Base-by-base conservation (phyloP, 164 flowering plant species). In the grape (Vitis vinifera) region DNA sequence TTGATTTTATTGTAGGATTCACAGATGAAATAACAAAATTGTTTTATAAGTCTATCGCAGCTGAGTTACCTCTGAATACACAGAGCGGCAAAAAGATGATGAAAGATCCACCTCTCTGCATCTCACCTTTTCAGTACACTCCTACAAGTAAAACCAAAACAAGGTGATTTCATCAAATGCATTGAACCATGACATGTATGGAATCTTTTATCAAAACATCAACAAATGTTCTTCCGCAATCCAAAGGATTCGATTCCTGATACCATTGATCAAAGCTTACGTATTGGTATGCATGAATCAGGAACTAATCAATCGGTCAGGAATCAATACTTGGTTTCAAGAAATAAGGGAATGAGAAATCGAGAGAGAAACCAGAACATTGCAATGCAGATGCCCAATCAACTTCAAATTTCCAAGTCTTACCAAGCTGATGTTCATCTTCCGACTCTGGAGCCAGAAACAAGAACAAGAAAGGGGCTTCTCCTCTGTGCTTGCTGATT, bases 1-100 rank as follows among this genome's bases (percentile, higher is more conserved):
- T 31, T 31, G 44, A 31, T 31, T 31, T 31, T 31, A 31, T 31
- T 31, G 3, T 31, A 31, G 44, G 44, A 50, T 9, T 6, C 9
- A 30, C 17, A 29, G 17, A 14, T 16, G 30, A 29, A 2, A 49
- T 1, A 23, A 23, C 27, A 63, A 17, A 31, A n/a, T 12, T 6
- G n/a, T 14, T 23, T 31, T 10, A 10, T 7, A 0, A 10, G 11
- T 49, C 7, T 15, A 9, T 11, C 27, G 12, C 53, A 55, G 11
- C 30, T 30, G 30, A 48, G 59, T 68, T 56, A 88, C 91, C 91
- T 88, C 88, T 31, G 79, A 75, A 73, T 86, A 86, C 50, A 88
- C 77, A 0, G 55, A 50, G 37, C 74, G 78, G 58, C 72, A 68
- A 69, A 84, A 84, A 23, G 84, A 71, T 59, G 86, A 75, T 13